Percentiles rank a stretch among this genome's conserved stretches.
phyloP scores from a whole-genome alignment of 352 stramenopile genomes.

The Phytophthora litchii region DNA sequence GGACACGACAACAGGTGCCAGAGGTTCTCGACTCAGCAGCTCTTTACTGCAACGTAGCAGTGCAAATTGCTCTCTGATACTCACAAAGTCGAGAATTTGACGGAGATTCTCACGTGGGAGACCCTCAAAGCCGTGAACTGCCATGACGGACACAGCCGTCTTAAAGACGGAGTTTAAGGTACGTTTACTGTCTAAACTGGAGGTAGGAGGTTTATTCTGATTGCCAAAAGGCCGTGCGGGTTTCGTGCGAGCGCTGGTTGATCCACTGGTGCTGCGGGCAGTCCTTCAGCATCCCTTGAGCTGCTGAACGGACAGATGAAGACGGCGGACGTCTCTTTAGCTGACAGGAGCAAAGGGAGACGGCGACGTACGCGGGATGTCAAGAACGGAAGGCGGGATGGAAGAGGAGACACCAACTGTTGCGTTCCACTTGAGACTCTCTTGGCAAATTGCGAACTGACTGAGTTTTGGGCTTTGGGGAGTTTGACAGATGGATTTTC shows the following conservation, averaged over 20 bases:
- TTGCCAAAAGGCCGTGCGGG: constrained; percentile 72
- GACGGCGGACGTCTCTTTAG: constrained; percentile 9
- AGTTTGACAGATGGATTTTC: constrained; percentile 11
- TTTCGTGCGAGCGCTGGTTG: constrained; percentile 88
- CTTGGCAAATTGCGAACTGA: constrained; percentile 30
- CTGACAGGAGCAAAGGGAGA: not conserved
- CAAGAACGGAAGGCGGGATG: not conserved
- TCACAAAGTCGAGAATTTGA: constrained; percentile 63
- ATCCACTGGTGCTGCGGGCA: constrained; percentile 92
- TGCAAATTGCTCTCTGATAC: constrained; percentile 59
- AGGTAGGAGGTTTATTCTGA: constrained; percentile 43
- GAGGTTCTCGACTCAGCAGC: constrained; percentile 48
- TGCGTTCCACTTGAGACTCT: constrained; percentile 6
- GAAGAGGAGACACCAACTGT: not conserved
- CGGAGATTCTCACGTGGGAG: constrained; percentile 56
- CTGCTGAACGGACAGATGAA: constrained; percentile 18
- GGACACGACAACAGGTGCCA: constrained; percentile 50
- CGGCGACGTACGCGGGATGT: not conserved
- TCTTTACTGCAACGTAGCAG: constrained; percentile 50
- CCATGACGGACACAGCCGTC: constrained; percentile 16
- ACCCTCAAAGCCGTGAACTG: constrained; percentile 23
- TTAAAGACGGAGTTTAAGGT: not conserved
- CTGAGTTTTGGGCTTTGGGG: not conserved
- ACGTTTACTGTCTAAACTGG: constrained; percentile 13
- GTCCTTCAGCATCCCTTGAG: constrained; percentile 83